A percentile compares a stretch with the other conserved stretches of the same genome.
These are phyloP conservation scores for Candida sithepensis DNA, from an alignment of 805 yeast genomes.

Conservation along the genomic window DNA sequence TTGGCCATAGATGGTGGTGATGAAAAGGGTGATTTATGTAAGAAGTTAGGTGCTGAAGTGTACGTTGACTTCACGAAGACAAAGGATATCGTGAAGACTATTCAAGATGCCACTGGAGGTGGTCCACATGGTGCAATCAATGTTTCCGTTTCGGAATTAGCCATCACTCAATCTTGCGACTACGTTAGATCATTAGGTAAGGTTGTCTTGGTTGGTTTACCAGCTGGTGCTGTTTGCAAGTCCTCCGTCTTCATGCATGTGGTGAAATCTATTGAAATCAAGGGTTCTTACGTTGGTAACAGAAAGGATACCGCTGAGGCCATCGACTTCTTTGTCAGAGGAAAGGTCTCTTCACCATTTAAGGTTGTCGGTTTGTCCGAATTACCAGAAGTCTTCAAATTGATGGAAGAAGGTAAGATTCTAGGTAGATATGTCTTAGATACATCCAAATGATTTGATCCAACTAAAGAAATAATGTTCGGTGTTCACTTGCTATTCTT, in stretches of 20 bases:
- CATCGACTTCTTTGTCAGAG: constrained; percentile 64
- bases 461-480: too few relatives aligned
- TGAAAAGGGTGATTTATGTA: constrained; percentile 53
- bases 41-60: constrained; percentile 59
- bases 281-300: constrained; percentile 87
- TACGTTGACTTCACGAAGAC: constrained; percentile 50
- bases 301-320: constrained; percentile 83
- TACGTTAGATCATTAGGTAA: constrained; percentile 60
- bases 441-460: constrained; percentile 46
- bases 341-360: constrained; percentile 61
- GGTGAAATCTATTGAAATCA: constrained; percentile 65
- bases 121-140: constrained; percentile 68
- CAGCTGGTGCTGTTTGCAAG: constrained; percentile 71
- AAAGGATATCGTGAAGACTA: constrained; percentile 39
- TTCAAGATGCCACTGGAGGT: constrained; percentile 42
- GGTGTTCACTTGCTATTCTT: too few relatives aligned
- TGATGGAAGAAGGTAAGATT: constrained; percentile 82
- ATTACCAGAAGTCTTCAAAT: constrained; percentile 62
- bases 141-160: constrained; percentile 53
- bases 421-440: constrained; percentile 89
- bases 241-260: constrained; percentile 73
- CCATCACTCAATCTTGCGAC: constrained; percentile 52
- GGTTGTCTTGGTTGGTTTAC: constrained; percentile 65
- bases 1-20: constrained; percentile 74
- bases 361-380: constrained; percentile 73